Base-by-base conservation (phyloP, 2,329 filamentous ascomycete species). In the Colletotrichum euphorbiae region DNA sequence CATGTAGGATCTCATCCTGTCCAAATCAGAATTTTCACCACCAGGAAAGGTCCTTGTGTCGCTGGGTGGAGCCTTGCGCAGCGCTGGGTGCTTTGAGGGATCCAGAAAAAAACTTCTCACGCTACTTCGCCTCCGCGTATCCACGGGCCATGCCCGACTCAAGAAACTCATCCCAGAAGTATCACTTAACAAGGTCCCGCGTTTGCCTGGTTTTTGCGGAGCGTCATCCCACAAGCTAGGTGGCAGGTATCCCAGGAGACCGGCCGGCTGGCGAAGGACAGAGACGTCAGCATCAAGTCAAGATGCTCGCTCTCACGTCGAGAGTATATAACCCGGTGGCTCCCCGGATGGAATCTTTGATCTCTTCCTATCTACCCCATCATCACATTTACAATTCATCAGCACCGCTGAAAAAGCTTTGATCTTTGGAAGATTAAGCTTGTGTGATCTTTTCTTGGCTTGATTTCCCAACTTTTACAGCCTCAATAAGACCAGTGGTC, bases 171-270 rank as follows among this genome's bases (percentile, higher is more conserved):
- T 66, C 54, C 66, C 55, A 65, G 36, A 40, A 40, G 61, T 66
- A 43, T 69, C 66, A 59, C 38, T 66, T 31, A 55, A 21, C 55
- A 42, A 43, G 66, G 61, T 50, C 61, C 67, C 63, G 63, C 67
- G 67, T 61, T 71, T 71, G 62, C 69, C 67, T 71, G 58, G 59
- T 71, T 70, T 67, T 71, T 70, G 69, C 69, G 69, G 69, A 70
- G 45, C 36, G 13, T 60, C 59, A 19, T 52, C 40, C 40, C 60
- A 55, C 52, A 36, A 52, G 43, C 50, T 58, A 40, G 40, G 24
- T 9, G 19, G 6, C 17, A 57, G 17, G 36, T 67, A 62, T 36
- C 46, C 50, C 50, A 50, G 58, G 21, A 52, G 19, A 40, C n/a
- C 19, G 51, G 15, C 45, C 36, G 42, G 48, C 24, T 19, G 50